Evolutionary conservation across 306 rosid species (phyloP), one percentile per base, ranked within the genome.

Genomic region (Parietaria judaica): DNA sequence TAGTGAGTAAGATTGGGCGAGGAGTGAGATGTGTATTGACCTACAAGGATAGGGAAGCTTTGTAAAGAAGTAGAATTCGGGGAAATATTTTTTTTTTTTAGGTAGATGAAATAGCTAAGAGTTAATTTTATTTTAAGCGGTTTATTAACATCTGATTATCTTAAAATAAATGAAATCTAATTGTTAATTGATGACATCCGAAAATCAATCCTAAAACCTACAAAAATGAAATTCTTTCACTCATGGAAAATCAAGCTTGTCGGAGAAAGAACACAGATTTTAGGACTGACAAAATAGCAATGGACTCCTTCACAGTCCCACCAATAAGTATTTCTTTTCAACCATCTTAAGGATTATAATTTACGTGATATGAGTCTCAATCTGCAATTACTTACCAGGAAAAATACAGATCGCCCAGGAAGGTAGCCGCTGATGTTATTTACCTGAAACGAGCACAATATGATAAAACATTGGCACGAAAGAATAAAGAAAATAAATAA

Each of bases 371-470:
- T 23, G 1, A 23, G 31, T 23, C 31, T 23, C 31, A 23, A 1
- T 23, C 31, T 2, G 31, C 61, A 69, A 67, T 6, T 70, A 58
- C 89, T 60, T 88, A 92, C 99, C 94, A 92, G 77, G 87, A 88
- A 92, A 74, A 92, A 92, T 44, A 92, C 97, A 76, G 86, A 88
- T 63, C 99, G 86, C 44, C 99, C 99, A 46, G 99, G 99, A 66
- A 92, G 99, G 81, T 92, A 92, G 65, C 99, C 97, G 63, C 99
- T 86, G 84, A 92, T 92, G 71, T 92, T 92, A 73, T 92, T 92
- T 69, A 92, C 97, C 99, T 92, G 75, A 75, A 80, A 56, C 76
- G 72, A 74, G 75, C 35, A 66, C 12, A 51, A 49, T 49, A 4
- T 49, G 53, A 3, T 49, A 49, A 11, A 49, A 49, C 9, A 49